Evolutionary conservation across 139 green algal species (phyloP).

Genomic region (Astrephomene gubernaculifera): DNA sequence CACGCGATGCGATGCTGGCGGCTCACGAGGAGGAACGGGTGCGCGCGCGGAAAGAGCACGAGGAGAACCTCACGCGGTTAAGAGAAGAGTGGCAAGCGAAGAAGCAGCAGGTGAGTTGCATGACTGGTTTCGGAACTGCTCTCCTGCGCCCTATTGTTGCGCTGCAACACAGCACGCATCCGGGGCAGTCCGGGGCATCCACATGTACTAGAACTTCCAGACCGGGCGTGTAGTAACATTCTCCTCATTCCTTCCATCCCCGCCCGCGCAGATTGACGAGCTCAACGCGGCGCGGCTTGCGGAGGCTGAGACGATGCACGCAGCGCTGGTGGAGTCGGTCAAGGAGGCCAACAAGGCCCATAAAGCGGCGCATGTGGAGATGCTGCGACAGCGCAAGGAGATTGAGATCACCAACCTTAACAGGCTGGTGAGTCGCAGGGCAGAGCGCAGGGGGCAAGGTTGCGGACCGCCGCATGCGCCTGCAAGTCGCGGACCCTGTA

Average conservation of each 20-base stretch:
- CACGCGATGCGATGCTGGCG: neutral
- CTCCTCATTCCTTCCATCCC: neutral
- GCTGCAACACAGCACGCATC: too few species aligned
- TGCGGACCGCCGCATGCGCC: neutral
- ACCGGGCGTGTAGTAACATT: too few species aligned
- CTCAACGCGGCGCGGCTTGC: slow-evolving; percentile 47
- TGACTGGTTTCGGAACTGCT: neutral
- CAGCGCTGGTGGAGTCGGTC: slow-evolving; percentile 26
- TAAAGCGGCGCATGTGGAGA: slow-evolving; percentile 26
- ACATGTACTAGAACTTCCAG: too few species aligned
- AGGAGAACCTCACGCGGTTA: slow-evolving; percentile 6
- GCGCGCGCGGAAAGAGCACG: slow-evolving; percentile 16
- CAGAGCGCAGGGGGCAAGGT: neutral
- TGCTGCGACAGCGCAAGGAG: slow-evolving; percentile 40
- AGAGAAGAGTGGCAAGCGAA: slow-evolving; percentile 33
- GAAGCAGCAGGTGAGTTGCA: slow-evolving; percentile 37
- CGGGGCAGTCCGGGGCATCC: too few species aligned
- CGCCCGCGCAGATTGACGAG: slow-evolving; percentile 22
- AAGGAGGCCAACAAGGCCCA: slow-evolving; percentile 40
- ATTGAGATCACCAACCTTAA: slow-evolving; percentile 50
- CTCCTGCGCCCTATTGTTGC: too few species aligned
- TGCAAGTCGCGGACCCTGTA: too few species aligned
- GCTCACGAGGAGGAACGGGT: slow-evolving; percentile 26
- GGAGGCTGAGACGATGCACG: slow-evolving; percentile 48
- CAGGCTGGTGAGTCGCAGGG: neutral